These are phyloP conservation scores for Clarkia xantiana DNA, from an alignment of 345 rosid species.

Conservation along the genomic window DNA sequence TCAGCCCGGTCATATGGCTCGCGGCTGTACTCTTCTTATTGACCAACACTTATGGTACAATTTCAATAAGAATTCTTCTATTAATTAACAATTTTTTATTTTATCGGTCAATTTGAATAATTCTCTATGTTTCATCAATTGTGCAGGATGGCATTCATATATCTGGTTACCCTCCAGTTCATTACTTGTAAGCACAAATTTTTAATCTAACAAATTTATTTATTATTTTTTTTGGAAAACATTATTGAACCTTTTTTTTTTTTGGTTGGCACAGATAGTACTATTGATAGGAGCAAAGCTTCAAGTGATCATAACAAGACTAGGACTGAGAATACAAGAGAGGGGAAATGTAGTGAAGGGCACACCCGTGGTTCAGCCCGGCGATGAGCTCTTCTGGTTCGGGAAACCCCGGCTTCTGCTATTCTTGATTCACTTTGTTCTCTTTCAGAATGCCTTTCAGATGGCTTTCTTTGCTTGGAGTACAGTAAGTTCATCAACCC, in stretches of 20 bases:
- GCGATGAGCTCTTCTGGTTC: slow-evolving; percentile 93
- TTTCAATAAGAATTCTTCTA: too few relatives aligned
- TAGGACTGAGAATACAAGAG: slow-evolving; percentile 69
- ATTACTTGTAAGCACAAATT: slow-evolving; percentile 54
- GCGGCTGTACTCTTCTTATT: too few relatives aligned
- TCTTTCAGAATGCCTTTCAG: slow-evolving; percentile 88
- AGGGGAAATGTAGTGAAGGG: slow-evolving; percentile 86
- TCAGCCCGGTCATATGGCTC: slow-evolving; percentile 28
- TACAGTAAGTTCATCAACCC: slow-evolving; percentile 27
- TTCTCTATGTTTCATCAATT: slow-evolving; percentile 1
- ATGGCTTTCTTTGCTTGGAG: slow-evolving; percentile 77
- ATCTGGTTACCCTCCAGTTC: slow-evolving; percentile 83
- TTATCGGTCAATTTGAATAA: too few relatives aligned
- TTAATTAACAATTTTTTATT: too few relatives aligned
- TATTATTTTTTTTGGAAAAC: background rate
- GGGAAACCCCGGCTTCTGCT: slow-evolving; percentile 74
- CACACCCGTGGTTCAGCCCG: slow-evolving; percentile 77
- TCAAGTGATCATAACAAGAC: slow-evolving; percentile 65
- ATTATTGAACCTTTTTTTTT: too few relatives aligned
- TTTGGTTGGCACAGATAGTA: slow-evolving; percentile 9
- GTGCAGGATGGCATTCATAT: slow-evolving; percentile 50
- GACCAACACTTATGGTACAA: too few relatives aligned
- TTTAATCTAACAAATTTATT: background rate
- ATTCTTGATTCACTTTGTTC: slow-evolving; percentile 69
- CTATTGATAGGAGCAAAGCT: slow-evolving; percentile 68